These are phyloP conservation scores for Calonectria naviculata DNA, from an alignment of 2,329 filamentous ascomycete species.

Conservation along the genomic window DNA sequence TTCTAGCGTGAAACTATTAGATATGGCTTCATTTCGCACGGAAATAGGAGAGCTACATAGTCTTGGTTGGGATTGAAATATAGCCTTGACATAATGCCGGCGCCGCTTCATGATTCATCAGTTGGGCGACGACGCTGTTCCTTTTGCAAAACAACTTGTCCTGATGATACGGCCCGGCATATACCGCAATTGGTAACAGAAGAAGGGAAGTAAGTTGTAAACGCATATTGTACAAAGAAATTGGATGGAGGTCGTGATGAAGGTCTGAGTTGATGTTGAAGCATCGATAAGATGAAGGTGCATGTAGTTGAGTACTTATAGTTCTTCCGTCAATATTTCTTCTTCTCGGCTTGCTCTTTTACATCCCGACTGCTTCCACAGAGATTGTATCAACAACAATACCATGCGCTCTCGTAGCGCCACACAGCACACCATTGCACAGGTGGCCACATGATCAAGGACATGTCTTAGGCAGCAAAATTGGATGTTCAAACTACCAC, in stretches of 20 bases:
- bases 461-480: no score
- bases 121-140: neutral
- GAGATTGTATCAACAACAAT: no score
- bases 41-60: neutral
- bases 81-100: neutral
- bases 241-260: neutral
- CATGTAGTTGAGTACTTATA: neutral
- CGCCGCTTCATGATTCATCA: neutral
- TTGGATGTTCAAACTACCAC: no score
- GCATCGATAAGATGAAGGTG: neutral
- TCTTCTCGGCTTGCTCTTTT: no score
- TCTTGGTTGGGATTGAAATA: neutral
- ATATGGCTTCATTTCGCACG: no score
- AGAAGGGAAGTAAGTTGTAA: neutral
- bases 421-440: no score
- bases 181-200: neutral
- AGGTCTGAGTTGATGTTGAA: neutral
- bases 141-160: neutral
- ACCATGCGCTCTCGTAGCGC: no score
- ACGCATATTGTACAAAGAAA: neutral
- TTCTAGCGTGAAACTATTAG: neutral
- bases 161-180: neutral
- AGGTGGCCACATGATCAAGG: no score
- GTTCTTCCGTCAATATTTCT: neutral
- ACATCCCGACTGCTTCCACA: no score